These are phyloP conservation scores for Striga hermonthica DNA, from an alignment of 305 asterid genomes.

Conservation along the genomic window DNA sequence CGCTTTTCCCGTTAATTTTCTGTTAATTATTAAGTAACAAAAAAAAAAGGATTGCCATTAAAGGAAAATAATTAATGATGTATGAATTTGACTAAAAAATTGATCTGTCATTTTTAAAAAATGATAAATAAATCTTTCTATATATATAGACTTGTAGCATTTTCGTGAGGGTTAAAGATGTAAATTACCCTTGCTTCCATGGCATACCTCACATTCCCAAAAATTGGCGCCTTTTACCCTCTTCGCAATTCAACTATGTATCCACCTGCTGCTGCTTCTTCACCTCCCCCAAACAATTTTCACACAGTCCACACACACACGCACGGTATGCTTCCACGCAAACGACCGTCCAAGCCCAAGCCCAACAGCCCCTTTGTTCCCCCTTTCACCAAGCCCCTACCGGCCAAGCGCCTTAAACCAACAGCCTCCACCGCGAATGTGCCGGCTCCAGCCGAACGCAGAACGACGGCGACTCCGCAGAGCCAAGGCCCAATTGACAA, in stretches of 20 bases:
- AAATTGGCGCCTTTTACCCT: constrained; percentile 12
- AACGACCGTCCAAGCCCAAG: constrained; percentile 51
- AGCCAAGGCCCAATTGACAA: constrained; percentile 31
- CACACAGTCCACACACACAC: constrained; percentile 25
- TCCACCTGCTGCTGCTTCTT: background rate
- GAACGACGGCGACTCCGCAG: constrained; percentile 27
- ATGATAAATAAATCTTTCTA: no score
- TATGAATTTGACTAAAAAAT: no score
- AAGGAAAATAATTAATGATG: no score
- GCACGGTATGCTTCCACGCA: constrained; percentile 49
- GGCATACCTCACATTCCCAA: background rate
- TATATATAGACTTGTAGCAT: no score
- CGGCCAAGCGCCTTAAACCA: constrained; percentile 51
- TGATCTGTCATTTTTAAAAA: no score
- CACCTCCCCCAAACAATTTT: background rate
- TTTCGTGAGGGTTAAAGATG: no score
- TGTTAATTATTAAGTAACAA: no score
- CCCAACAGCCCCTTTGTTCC: constrained; percentile 47
- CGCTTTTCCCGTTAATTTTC: no score
- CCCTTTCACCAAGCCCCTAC: constrained; percentile 47
- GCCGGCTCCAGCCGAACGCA: constrained; percentile 30
- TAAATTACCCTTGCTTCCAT: background rate
- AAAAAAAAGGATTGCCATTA: no score
- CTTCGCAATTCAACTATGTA: background rate
- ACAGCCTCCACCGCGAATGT: constrained; percentile 25